Evolutionary conservation across 768 basidiomycete genomes (phyloP), one percentile per base, ranked within the genome.

Genomic region (Chalciporus sphaerocephalus): DNA sequence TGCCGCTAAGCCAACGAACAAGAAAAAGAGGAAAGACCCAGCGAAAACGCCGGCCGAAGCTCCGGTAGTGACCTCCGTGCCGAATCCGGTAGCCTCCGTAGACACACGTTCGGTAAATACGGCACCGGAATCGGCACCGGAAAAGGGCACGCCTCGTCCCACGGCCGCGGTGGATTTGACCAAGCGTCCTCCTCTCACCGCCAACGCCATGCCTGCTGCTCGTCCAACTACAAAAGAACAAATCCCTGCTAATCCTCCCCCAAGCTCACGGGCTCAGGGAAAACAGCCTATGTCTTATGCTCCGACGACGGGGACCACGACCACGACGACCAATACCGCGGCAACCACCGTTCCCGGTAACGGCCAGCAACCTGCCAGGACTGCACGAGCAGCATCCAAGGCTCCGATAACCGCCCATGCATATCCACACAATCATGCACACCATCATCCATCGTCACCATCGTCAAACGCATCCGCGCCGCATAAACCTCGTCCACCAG

Each of bases 271-370:
- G 13, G 90, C 91, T 18, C 88, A 88, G 53, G 92, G 92, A 55
- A 95, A 95, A 73, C 88, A 91, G 59, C 92, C 91, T 24, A 93
- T 93, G 91, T 75, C 83, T 2, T 92, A 92, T 61, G 51, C 49
- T 10, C 66, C 55, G 0, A 23, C 63, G 1, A 39, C 58, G 5
- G 20, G 56, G 10, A 36, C 59, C 5, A 40, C 67, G 38, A 42
- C 62, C 6, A 48, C 62, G 3, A 49, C 63, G 27, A 42, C 65
- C 44, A 53, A 65, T 64, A 66, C 71, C 66, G 57, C 74, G 72
- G 57, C 54, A 30, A 37, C 52, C 12, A 46, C 55, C 13, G 48
- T 56, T 15, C 51, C 58, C 22, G 56, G 49, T 38, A 67, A 67
- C 50, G 63, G 57, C 18, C 64, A 67, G 36, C 64, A 67, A 30